Evolutionary conservation across 1,284 basidiomycete genomes (phyloP), one percentile per base, ranked within the genome.

Genomic region (Leccinum holopus): DNA sequence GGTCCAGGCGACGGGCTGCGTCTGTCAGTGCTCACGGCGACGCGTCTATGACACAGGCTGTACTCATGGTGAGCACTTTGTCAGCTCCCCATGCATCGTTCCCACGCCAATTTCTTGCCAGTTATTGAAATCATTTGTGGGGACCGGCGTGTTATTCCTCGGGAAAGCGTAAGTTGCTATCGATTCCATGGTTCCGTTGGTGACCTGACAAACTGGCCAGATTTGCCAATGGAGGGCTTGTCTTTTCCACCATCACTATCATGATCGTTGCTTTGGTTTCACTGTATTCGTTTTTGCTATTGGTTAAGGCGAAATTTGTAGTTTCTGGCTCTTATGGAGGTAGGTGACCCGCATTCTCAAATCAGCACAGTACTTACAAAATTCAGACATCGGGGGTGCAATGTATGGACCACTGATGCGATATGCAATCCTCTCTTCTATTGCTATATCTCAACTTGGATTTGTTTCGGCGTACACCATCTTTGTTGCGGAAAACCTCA

Each of bases 341-440:
- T 92, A 66, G 61, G 82, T 67, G 39, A 16, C 49, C 32, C 59
- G 44, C 18, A 14, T 37, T 28, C 16, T 14, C 52, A 57, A 49
- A 33, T 55, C 16, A 10, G 51, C 18, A 57, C 30, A 12, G 37
- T 9, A 33, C 57, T 63, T 41, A 64, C 65, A n/a, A 63, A 37
- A 57, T 58, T 39, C 61, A 92, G 97, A 99, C 73, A 97, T 99
- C 67, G 97, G 97, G 41, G 97, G 97, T 1, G 79, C 85, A 0
- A 80, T 99, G 8, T 99, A 98, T 72, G 97, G 97, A 3, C 87
- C 88, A 8, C 92, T 90, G 85, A 95, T 99, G 93, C 88, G 97
- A 55, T 86, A 90, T 63, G 81, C 89, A 28, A 98, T 99, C 70
- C 84, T 99, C 7, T 82, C 82, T 3, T 97, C 94, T 8, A 96